phyloP scores from a whole-genome alignment of 345 rosid species.

The Mallotus nudiflorus region DNA sequence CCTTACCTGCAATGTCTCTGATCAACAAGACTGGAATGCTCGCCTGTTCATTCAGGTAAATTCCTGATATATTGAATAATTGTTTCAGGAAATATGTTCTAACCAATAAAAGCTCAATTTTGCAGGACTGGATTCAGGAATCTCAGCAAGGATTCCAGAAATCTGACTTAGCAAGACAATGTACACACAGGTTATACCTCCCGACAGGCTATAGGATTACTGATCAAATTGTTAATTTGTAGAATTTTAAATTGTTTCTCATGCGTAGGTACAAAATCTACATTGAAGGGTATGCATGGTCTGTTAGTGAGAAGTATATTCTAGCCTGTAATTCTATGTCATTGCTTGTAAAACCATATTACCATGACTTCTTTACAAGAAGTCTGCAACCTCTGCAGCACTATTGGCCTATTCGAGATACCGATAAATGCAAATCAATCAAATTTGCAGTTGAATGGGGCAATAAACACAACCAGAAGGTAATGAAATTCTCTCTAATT shows the following conservation, averaged over 20 bases:
- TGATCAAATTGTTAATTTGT: too few relatives aligned
- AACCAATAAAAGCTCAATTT: background rate
- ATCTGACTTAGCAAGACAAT: constrained; percentile 19
- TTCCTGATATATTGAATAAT: too few relatives aligned
- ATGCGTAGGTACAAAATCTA: constrained; percentile 22
- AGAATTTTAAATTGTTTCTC: too few relatives aligned
- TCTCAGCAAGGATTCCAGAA: constrained; percentile 17
- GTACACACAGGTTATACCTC: constrained; percentile 23
- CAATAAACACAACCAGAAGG: constrained; percentile 16
- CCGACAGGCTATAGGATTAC: too few relatives aligned
- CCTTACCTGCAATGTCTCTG: constrained; percentile 16
- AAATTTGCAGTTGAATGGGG: constrained; percentile 27
- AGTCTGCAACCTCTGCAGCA: constrained; percentile 17
- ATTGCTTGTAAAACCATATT: constrained; percentile 19
- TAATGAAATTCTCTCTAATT: background rate
- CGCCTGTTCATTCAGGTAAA: constrained; percentile 18
- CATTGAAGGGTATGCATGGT: constrained; percentile 28
- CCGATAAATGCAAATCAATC: constrained; percentile 18
- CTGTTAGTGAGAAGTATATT: constrained; percentile 28
- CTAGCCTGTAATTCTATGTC: constrained; percentile 22
- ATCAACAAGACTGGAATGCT: constrained; percentile 25
- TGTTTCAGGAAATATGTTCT: too few relatives aligned
- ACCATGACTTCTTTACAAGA: constrained; percentile 24
- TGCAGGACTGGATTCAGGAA: constrained; percentile 22
- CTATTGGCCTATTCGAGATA: constrained; percentile 20